A percentile compares a stretch with the other conserved stretches of the same genome.
These are phyloP conservation scores for Discostella stelligeroides DNA, from an alignment of 108 stramenopile species.

Conservation along the genomic window DNA sequence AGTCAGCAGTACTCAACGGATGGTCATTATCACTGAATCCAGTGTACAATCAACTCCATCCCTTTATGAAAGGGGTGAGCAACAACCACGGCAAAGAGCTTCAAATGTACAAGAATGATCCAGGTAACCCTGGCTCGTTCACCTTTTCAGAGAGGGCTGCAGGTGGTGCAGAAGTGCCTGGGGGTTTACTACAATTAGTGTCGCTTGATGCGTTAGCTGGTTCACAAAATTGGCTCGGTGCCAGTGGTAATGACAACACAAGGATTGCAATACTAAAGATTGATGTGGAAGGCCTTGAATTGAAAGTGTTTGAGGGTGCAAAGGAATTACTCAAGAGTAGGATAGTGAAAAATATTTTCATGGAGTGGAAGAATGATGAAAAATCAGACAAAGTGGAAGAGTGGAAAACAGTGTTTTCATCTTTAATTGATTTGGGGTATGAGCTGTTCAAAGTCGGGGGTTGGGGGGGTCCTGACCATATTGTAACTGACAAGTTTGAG, in stretches of 20 bases:
- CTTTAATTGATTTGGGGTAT: constrained; percentile 22
- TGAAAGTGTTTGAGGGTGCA: constrained; percentile 39
- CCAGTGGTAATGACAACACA: neutral
- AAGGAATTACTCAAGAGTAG: constrained; percentile 23
- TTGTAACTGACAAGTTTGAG: neutral
- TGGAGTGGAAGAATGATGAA: constrained; percentile 48
- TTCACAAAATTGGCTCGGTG: constrained; percentile 45
- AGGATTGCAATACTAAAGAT: constrained; percentile 43
- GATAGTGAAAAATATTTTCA: constrained; percentile 37
- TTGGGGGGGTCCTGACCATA: neutral
- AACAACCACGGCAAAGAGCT: constrained; percentile 25
- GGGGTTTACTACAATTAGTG: constrained; percentile 19
- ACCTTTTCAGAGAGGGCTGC: constrained; percentile 22
- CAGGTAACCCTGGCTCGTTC: constrained; percentile 50
- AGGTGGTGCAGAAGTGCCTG: constrained; percentile 1
- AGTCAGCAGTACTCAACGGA: constrained; percentile 51
- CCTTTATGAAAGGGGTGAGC: constrained; percentile 45
- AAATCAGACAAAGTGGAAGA: constrained; percentile 10
- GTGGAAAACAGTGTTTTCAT: neutral
- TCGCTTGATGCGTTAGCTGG: constrained; percentile 49
- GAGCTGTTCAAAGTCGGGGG: constrained; percentile 19
- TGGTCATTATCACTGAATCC: constrained; percentile 16
- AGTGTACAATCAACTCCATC: constrained; percentile 24
- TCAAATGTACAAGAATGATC: constrained; percentile 28
- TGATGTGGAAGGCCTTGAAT: constrained; percentile 53